Percentiles rank a stretch among this genome's conserved stretches.
phyloP scores from a whole-genome alignment of 73 alveolate species.

The Uronychia setigera region DNA sequence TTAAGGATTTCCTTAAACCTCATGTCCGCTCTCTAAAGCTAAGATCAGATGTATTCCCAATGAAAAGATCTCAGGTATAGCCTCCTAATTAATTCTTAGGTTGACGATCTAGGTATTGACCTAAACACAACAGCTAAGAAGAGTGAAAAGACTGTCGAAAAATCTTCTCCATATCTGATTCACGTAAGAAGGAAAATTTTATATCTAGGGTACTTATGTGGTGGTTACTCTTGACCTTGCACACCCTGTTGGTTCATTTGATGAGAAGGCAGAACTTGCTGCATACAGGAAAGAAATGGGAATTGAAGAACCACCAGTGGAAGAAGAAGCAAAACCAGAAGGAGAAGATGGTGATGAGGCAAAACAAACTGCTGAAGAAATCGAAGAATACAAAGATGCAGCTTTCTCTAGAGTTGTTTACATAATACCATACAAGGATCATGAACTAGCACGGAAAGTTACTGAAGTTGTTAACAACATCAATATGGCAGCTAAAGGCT shows the following conservation, averaged over 20 bases:
- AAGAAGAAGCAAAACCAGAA: not conserved
- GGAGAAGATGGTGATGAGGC: not conserved
- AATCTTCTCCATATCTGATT: constrained; percentile 59
- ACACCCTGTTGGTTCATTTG: constrained; percentile 41
- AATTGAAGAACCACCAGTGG: not conserved
- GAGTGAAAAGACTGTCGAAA: constrained; percentile 56
- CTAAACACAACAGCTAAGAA: constrained; percentile 69
- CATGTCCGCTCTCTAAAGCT: constrained; percentile 48
- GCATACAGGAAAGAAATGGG: not conserved
- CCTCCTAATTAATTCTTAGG: too few relatives aligned
- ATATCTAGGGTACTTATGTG: constrained; percentile 53
- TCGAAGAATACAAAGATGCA: constrained; percentile 25
- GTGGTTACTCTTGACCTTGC: constrained; percentile 55
- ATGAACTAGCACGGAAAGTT: constrained; percentile 44
- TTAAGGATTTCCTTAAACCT: constrained; percentile 59
- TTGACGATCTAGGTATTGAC: constrained; percentile 55
- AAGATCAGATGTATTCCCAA: constrained; percentile 67
- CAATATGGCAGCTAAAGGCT: constrained; percentile 55
- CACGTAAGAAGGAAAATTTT: too few relatives aligned
- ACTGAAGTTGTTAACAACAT: constrained; percentile 40
- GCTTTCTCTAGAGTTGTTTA: constrained; percentile 65
- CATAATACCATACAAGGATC: constrained; percentile 66
- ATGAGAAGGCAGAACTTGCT: constrained; percentile 45
- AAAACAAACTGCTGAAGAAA: not conserved
- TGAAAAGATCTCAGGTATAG: constrained; percentile 41